Percentiles rank a stretch among this genome's conserved stretches.
These are phyloP conservation scores for Leersia perrieri DNA, from an alignment of 176 grass and related monocot species.

Conservation along the genomic window DNA sequence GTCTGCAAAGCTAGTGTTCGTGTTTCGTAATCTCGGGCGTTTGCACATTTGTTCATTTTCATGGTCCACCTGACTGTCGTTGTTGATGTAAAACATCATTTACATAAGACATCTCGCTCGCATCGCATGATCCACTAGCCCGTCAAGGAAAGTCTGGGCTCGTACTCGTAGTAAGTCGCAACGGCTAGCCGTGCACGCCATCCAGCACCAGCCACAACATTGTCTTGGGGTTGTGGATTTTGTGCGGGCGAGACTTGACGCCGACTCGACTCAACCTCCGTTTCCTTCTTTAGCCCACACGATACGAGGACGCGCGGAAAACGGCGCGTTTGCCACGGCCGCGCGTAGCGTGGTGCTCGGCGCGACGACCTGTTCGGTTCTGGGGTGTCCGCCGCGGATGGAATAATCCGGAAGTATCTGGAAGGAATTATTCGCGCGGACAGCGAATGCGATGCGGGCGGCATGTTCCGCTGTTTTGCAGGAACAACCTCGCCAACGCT, in stretches of 20 bases:
- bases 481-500: accelerated
- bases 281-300: not conserved
- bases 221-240: too few species aligned
- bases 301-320: not conserved
- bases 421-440: constrained; percentile 33
- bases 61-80: too few species aligned
- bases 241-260: not conserved
- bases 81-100: too few species aligned
- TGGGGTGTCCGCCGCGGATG: not conserved
- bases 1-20: too few species aligned
- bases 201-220: not conserved
- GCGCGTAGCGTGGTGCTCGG: not conserved
- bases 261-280: not conserved
- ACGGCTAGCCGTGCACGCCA: constrained; percentile 4
- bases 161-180: too few species aligned
- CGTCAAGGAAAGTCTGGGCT: too few species aligned
- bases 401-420: not conserved
- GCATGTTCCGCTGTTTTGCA: constrained; percentile 1
- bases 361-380: not conserved
- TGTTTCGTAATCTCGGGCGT: too few species aligned
- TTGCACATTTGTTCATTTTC: too few species aligned
- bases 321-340: too few species aligned
- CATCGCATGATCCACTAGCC: too few species aligned
- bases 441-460: too few species aligned
- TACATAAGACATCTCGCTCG: too few species aligned